Base-by-base conservation (phyloP, 176 grass and related monocot species). In the Puccinellia tenuiflora region DNA sequence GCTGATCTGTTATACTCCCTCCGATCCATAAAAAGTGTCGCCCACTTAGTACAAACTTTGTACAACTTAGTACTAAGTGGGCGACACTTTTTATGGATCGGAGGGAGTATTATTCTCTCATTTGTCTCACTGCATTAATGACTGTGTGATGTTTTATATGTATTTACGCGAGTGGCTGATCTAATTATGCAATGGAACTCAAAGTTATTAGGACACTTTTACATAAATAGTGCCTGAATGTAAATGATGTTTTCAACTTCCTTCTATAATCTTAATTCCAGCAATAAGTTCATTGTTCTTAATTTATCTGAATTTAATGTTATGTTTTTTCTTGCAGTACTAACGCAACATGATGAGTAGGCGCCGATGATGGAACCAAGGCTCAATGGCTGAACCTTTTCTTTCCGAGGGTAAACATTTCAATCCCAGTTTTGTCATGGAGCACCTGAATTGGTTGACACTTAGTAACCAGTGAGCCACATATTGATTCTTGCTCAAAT, bases 291-390 rank as follows among this genome's bases (percentile, higher is more conserved):
- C 21, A 22, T 75, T 47, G 0, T 20, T 60, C 7, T 43, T 17
- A 28, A 83, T 74, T 67, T 22, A 3, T 28, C 33, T 1, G 16
- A 77, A 77, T 53, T 84, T 73, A n/a, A 3, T 67, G 7, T 33
- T 20, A 3, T 46, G 20, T 71, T 73, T 77, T 21, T 55, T 34
- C 13, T 86, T 79, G 79, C 88, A 90, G 88, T 83, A 73, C 79
- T 86, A 79, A 85, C 83, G 56, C 70, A 81, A 83, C 55, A 90
- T 79, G 55, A 86, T 79, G 55, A 86, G 28, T 86, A 90, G 73
- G 66, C 52, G 39, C 61, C 16, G 18, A 56, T 59, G 16, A 56
- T 69, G 38, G 72, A 64, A 73, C 65, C 35, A 65, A 37, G 65
- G 20, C 50, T 76, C 39, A 43, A 77, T 70, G 12, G 69, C 17